A percentile compares a stretch with the other conserved stretches of the same genome.
These are phyloP conservation scores for Periglandula ipomoeae DNA, from an alignment of 2,329 filamentous ascomycete genomes.

Conservation along the genomic window DNA sequence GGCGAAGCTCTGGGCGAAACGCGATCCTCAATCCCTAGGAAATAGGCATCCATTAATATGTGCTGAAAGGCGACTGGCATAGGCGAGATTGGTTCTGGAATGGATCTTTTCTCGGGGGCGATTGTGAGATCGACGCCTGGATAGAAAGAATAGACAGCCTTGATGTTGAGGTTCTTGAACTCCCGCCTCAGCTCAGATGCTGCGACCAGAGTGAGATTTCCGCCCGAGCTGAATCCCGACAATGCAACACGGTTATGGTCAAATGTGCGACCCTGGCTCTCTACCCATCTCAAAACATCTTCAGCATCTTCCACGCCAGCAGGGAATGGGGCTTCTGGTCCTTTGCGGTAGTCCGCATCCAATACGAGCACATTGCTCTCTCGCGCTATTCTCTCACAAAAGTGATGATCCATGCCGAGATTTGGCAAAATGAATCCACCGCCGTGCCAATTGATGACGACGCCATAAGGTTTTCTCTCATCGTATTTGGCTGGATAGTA, in stretches of 20 bases:
- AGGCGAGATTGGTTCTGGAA: constrained; percentile 13
- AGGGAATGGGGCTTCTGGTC: constrained; percentile 31
- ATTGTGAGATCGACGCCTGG: constrained; percentile 23
- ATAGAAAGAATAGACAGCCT: constrained; percentile 39
- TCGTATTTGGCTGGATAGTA: constrained; percentile 13
- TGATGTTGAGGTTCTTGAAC: constrained; percentile 31
- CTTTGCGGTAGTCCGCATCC: constrained; percentile 30
- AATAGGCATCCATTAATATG: constrained; percentile 27
- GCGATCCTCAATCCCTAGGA: constrained; percentile 16
- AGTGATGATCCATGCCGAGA: constrained; percentile 30
- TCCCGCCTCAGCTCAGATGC: constrained; percentile 17
- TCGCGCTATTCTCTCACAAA: constrained; percentile 23
- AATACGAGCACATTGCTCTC: constrained; percentile 17
- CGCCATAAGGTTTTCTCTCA: constrained; percentile 8
- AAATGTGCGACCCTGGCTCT: constrained; percentile 17
- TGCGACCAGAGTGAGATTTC: constrained; percentile 29
- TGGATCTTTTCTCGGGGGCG: constrained; percentile 17
- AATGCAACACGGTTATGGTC: constrained; percentile 29
- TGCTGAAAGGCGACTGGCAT: background rate
- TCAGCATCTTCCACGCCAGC: constrained; percentile 21
- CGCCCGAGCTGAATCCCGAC: constrained; percentile 38
- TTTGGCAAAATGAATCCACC: constrained; percentile 24
- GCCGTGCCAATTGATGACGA: constrained; percentile 29
- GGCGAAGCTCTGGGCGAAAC: constrained; percentile 26
- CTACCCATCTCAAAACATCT: constrained; percentile 25